phyloP scores from a whole-genome alignment of 2,329 filamentous ascomycete genomes.

The Pyricularia pennisetigena region DNA sequence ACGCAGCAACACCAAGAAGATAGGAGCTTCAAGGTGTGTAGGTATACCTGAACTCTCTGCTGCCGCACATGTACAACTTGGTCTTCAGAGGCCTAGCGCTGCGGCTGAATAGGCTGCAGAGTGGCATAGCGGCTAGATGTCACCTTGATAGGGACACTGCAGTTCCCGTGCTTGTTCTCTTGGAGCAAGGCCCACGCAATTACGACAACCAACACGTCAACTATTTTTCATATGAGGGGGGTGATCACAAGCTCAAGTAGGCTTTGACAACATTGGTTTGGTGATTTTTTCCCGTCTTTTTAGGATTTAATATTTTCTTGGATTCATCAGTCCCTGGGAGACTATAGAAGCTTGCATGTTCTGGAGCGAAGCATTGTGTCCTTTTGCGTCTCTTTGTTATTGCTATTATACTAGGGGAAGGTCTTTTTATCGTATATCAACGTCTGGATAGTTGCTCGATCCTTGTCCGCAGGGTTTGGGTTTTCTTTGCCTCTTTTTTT shows the following conservation, averaged over 20 bases:
- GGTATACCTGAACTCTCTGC: conserved; percentile 7
- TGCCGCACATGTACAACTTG: conserved; percentile 1
- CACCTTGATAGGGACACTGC: not conserved
- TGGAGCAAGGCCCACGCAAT: not conserved
- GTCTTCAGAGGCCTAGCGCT: conserved; percentile 1
- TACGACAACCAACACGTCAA: not conserved
- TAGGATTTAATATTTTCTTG: not conserved
- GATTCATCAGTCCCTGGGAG: not conserved
- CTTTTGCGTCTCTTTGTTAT: not conserved
- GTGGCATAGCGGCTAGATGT: conserved; percentile 2
- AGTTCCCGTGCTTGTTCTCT: conserved; percentile 1
- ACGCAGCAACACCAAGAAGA: conserved; percentile 12
- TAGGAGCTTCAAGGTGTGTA: conserved; percentile 11
- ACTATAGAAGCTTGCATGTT: not conserved
- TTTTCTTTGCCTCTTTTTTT: not conserved
- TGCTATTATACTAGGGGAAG: not conserved
- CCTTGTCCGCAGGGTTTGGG: not conserved
- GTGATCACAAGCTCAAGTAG: not conserved
- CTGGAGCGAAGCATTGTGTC: not conserved
- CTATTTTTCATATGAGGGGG: not conserved
- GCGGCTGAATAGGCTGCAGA: not conserved
- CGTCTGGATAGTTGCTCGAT: not conserved
- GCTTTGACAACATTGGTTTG: not conserved
- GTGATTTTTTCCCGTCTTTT: not conserved
- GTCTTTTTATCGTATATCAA: not conserved